Conservation (phyloP, 2,329 filamentous ascomycete genomes). For the Aspergillus sp. region DNA sequence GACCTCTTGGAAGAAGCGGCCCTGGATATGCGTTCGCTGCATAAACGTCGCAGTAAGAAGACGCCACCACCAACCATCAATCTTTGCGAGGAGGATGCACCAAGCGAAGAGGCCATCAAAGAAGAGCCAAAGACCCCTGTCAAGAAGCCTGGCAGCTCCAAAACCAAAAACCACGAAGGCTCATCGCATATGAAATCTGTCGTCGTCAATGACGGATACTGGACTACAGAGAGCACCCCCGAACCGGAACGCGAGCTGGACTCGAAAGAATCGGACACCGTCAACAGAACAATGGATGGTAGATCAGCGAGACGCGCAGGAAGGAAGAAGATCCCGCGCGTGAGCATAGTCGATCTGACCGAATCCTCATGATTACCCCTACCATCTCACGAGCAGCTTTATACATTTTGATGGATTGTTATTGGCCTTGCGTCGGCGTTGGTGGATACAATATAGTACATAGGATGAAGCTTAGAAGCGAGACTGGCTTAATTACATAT, state of each 20-base stretch:
- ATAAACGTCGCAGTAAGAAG: background rate
- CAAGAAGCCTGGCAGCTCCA: background rate
- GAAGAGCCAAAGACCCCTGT: background rate
- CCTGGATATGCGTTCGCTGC: background rate
- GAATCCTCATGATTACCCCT: background rate
- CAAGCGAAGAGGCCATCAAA: background rate
- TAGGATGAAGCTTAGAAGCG: background rate
- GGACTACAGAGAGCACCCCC: constrained; percentile 9
- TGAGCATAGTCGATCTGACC: constrained; percentile 35
- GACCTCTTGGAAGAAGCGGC: background rate
- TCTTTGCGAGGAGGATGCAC: background rate
- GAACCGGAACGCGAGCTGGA: constrained; percentile 6
- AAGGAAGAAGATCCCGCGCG: constrained; percentile 32
- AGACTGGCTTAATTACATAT: background rate
- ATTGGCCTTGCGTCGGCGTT: background rate
- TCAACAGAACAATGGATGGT: background rate
- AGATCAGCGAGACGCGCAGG: constrained; percentile 12
- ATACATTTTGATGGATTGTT: background rate
- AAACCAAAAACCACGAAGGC: background rate
- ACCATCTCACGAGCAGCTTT: background rate
- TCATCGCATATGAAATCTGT: constrained; percentile 14
- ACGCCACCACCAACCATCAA: background rate
- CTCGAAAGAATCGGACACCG: constrained; percentile 3
- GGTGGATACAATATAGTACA: background rate
- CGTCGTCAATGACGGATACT: constrained; percentile 10